phyloP scores from a whole-genome alignment of 1,139 yeast genomes.

The Hyphopichia wangnamkhiaoensis region DNA sequence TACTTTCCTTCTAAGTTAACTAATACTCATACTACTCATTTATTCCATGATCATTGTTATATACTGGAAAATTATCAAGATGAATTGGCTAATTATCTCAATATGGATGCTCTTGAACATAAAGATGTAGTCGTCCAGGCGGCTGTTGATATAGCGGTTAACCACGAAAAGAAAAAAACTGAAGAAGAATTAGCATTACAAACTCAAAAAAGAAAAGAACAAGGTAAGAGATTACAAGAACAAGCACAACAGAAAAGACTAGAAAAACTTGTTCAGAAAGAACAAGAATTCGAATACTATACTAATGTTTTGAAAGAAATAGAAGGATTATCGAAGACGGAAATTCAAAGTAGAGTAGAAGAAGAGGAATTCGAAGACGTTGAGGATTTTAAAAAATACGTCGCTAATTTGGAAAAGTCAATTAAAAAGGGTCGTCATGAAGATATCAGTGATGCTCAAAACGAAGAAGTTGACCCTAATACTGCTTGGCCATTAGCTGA shows the following conservation, averaged over 20 bases:
- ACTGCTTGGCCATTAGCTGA: conserved; percentile 75
- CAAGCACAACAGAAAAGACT: conserved; percentile 85
- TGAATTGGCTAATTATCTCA: conserved; percentile 60
- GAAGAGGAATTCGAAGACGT: conserved; percentile 80
- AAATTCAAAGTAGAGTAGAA: conserved; percentile 49
- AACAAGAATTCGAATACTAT: conserved; percentile 77
- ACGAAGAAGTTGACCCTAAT: conserved; percentile 52
- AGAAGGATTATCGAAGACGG: conserved; percentile 44
- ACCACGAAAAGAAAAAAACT: conserved; percentile 65
- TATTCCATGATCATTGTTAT: conserved; percentile 78
- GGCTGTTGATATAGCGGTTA: conserved; percentile 56
- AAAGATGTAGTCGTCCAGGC: conserved; percentile 81
- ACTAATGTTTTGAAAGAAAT: conserved; percentile 56
- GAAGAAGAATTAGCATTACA: conserved; percentile 81
- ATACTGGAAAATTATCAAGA: conserved; percentile 66
- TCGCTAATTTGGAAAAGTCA: conserved; percentile 65
- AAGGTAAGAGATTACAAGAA: conserved; percentile 86
- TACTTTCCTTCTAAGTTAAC: conserved; percentile 79
- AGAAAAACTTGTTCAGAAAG: conserved; percentile 79
- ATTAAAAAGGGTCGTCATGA: conserved; percentile 67
- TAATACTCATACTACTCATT: conserved; percentile 59
- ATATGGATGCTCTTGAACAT: conserved; percentile 61
- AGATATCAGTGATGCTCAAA: conserved; percentile 57
- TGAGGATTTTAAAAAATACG: conserved; percentile 68
- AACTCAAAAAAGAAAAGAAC: conserved; percentile 80